Evolutionary conservation across 768 basidiomycete species (phyloP).

Genomic region (Leccinum subtestaceum): DNA sequence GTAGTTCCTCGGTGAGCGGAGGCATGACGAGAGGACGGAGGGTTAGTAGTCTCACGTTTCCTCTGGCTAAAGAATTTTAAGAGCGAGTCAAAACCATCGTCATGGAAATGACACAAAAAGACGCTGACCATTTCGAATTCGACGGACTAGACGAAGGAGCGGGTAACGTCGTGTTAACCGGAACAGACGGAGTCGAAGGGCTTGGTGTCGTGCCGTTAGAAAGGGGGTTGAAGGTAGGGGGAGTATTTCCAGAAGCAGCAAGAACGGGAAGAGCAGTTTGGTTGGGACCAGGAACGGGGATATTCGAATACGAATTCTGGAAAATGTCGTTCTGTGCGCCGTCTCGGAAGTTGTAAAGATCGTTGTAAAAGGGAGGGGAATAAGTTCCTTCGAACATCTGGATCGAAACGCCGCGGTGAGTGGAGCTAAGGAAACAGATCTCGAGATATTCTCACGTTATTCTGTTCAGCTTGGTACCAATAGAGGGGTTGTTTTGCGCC

Average conservation of each 20-base stretch:
- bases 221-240: neutral
- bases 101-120: neutral
- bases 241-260: neutral
- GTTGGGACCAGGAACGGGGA: slow-evolving; percentile 45
- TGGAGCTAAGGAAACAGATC: neutral
- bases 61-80: neutral
- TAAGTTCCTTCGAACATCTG: slow-evolving; percentile 66
- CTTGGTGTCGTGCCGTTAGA: neutral
- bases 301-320: slow-evolving; percentile 47
- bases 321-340: slow-evolving; percentile 78
- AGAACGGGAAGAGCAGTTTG: slow-evolving; percentile 26
- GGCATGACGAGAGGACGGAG: slow-evolving; percentile 9
- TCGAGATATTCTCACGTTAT: slow-evolving; percentile 46
- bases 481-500: slow-evolving; percentile 71
- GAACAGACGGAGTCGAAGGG: neutral
- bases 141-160: neutral
- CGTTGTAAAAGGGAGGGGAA: slow-evolving; percentile 65
- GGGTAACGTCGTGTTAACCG: neutral
- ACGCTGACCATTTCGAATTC: slow-evolving; percentile 15
- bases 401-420: neutral
- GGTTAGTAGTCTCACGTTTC: neutral
- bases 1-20: slow-evolving; percentile 3
- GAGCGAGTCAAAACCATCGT: neutral
- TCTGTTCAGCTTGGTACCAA: slow-evolving; percentile 62
- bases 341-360: slow-evolving; percentile 67